Evolutionary conservation across 441 rosid species (phyloP).

Genomic region (Biscutella laevigata): DNA sequence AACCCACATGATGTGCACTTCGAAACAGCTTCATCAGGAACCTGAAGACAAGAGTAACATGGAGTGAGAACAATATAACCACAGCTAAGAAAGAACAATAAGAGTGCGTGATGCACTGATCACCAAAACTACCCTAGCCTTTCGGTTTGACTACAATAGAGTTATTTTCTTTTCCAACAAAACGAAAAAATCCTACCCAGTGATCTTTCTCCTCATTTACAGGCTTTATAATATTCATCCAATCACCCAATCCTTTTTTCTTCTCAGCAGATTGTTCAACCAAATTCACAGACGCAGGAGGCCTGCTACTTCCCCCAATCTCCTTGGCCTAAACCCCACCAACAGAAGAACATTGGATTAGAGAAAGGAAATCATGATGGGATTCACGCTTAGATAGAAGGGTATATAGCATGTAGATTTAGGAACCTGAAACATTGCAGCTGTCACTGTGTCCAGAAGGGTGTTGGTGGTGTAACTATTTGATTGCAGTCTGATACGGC

Average conservation of each 20-base stretch:
- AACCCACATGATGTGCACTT: slow-evolving; percentile 73
- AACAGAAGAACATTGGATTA: not conserved
- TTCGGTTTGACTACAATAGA: not conserved
- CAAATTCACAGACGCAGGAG: slow-evolving; percentile 43
- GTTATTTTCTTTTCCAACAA: not conserved
- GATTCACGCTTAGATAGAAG: not conserved
- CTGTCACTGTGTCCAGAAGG: slow-evolving; percentile 86
- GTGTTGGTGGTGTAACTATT: slow-evolving; percentile 80
- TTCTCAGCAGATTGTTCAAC: slow-evolving; percentile 60
- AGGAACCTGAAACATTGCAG: slow-evolving; percentile 90
- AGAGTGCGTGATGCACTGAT: not conserved
- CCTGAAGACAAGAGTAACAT: slow-evolving; percentile 29
- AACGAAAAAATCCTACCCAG: slow-evolving; percentile 54
- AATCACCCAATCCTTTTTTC: slow-evolving; percentile 74
- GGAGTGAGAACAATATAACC: not conserved
- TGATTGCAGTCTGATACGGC: slow-evolving; percentile 87
- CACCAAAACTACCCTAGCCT: slow-evolving; percentile 5
- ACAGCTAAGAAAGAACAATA: not conserved
- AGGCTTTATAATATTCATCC: slow-evolving; percentile 88
- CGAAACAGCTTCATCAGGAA: slow-evolving; percentile 88
- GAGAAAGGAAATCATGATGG: not conserved
- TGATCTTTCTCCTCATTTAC: slow-evolving; percentile 94
- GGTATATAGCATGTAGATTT: not conserved
- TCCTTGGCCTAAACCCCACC: slow-evolving; percentile 64
- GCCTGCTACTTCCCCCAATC: slow-evolving; percentile 71